Conservation (phyloP, 2,329 filamentous ascomycete species). For the Phyllosticta citriasiana region DNA sequence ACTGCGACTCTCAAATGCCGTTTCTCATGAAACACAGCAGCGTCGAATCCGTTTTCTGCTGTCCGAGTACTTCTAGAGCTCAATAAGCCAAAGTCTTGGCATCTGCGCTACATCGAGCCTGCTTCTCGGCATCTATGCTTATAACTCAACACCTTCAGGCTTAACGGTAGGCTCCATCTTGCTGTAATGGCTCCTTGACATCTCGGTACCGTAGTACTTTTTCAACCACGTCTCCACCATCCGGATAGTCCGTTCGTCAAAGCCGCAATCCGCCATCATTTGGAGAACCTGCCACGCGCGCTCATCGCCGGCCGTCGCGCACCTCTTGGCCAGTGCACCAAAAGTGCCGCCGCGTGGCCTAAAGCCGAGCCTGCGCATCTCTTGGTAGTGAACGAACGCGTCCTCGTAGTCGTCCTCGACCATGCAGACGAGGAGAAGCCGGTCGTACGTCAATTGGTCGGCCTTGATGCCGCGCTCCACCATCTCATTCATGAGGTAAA, state of each 20-base stretch:
- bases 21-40: neutral
- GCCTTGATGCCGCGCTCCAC: constrained; percentile 44
- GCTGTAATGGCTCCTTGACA: neutral
- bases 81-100: neutral
- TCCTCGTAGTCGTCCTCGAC: constrained; percentile 28
- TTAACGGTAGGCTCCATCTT: neutral
- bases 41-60: neutral
- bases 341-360: constrained; percentile 24
- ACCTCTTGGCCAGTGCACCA: constrained; percentile 19
- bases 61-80: neutral
- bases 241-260: neutral
- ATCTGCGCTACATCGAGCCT: neutral
- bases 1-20: neutral
- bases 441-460: constrained; percentile 51
- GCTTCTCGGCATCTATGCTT: neutral
- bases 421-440: constrained; percentile 49
- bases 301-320: constrained; percentile 20
- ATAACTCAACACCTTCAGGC: neutral
- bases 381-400: constrained; percentile 39
- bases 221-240: constrained; percentile 1
- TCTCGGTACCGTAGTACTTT: neutral
- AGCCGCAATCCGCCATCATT: constrained; percentile 16
- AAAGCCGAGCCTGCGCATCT: constrained; percentile 33
- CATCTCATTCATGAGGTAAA: constrained; percentile 56
- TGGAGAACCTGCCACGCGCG: constrained; percentile 22